A percentile compares a stretch with the other conserved stretches of the same genome.
These are phyloP conservation scores for Heracleum sosnowskyi DNA, from an alignment of 129 eudicot genomes.

Conservation along the genomic window DNA sequence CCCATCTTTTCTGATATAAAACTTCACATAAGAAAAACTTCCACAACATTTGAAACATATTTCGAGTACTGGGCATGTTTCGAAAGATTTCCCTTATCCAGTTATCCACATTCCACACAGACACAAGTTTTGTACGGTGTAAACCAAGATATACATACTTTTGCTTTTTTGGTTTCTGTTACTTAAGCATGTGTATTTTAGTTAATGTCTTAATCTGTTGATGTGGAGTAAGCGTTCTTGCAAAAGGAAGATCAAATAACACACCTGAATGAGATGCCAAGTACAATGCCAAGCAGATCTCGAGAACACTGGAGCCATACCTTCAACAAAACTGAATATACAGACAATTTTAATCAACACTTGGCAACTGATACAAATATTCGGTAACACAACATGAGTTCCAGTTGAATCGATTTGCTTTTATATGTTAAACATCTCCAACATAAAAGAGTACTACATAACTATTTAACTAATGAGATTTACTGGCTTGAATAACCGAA, in stretches of 20 bases:
- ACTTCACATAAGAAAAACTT: neutral
- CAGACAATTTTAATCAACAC: neutral
- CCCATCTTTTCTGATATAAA: neutral
- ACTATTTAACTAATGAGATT: neutral
- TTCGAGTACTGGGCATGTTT: neutral
- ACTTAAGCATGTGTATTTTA: neutral
- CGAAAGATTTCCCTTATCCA: neutral
- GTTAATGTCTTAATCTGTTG: neutral
- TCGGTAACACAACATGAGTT: neutral
- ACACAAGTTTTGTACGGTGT: neutral
- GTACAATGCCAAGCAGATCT: slow-evolving; percentile 93
- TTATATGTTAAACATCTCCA: neutral
- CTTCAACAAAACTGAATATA: slow-evolving; percentile 82
- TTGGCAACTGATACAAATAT: neutral
- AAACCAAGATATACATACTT: neutral
- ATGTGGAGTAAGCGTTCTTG: neutral
- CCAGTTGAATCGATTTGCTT: neutral
- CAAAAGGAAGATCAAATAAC: neutral
- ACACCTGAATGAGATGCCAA: slow-evolving; percentile 96
- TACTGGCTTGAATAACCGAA: neutral
- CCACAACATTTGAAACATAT: neutral
- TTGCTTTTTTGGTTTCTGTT: neutral
- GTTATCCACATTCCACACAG: neutral
- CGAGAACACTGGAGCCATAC: slow-evolving; percentile 97
- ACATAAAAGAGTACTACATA: neutral